Evolutionary conservation across 1,284 basidiomycete genomes (phyloP).

Genomic region (Fomitiporia mediterranea): DNA sequence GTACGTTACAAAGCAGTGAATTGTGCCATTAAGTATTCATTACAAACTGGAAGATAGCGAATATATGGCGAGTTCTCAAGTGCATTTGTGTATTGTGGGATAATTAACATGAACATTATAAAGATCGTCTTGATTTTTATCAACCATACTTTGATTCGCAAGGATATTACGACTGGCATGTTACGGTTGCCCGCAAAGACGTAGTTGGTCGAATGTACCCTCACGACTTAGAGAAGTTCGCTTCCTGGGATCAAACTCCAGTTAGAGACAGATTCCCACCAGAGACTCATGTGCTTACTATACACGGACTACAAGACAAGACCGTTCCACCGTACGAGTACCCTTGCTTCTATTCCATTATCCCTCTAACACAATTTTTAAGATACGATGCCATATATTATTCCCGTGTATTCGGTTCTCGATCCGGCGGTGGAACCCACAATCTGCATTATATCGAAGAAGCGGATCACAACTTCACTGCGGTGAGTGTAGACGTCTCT

Average conservation of each 20-base stretch:
- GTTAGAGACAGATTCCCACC: slow-evolving; percentile 63
- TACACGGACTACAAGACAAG: slow-evolving; percentile 63
- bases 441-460: slow-evolving; percentile 60
- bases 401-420: slow-evolving; percentile 49
- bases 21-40: slow-evolving; percentile 8
- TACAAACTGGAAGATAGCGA: slow-evolving; percentile 32
- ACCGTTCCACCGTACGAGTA: slow-evolving; percentile 60
- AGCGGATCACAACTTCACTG: slow-evolving; percentile 71
- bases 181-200: slow-evolving; percentile 55
- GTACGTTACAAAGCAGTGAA: slow-evolving; percentile 37
- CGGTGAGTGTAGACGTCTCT: slow-evolving; percentile 36
- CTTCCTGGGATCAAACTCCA: slow-evolving; percentile 55
- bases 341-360: neutral
- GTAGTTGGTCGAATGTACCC: slow-evolving; percentile 49
- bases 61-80: slow-evolving; percentile 37
- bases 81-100: neutral
- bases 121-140: slow-evolving; percentile 37
- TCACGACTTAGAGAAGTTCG: slow-evolving; percentile 54
- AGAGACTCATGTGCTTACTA: slow-evolving; percentile 54
- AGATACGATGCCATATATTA: slow-evolving; percentile 73
- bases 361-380: slow-evolving; percentile 6
- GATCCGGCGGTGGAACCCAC: slow-evolving; percentile 62
- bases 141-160: slow-evolving; percentile 44
- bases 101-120: neutral
- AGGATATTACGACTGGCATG: slow-evolving; percentile 55